Conservation (phyloP, 1,284 basidiomycete species). For the Microbotryum lychnidis-dioicae region DNA sequence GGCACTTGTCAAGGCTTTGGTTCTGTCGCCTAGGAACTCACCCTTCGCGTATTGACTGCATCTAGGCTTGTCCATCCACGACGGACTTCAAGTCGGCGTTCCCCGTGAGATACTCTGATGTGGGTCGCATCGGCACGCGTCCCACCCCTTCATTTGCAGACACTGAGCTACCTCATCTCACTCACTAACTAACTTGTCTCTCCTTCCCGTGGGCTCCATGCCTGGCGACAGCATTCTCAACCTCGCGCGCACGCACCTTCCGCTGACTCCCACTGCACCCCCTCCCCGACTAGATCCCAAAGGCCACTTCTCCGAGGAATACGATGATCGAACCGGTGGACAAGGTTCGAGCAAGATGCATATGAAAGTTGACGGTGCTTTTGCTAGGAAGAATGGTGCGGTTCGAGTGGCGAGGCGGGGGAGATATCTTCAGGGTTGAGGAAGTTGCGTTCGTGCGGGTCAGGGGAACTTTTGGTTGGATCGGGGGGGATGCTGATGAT, state of each 20-base stretch:
- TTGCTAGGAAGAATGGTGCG: conserved; percentile 55
- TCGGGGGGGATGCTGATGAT: neutral
- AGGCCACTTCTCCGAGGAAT: conserved; percentile 47
- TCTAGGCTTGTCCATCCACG: conserved; percentile 81
- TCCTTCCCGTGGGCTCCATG: conserved; percentile 78
- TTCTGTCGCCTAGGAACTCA: neutral
- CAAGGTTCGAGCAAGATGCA: conserved; percentile 80
- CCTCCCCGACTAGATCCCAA: conserved; percentile 69
- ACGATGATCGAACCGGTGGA: conserved; percentile 50
- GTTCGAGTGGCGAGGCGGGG: conserved; percentile 77
- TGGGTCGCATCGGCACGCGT: neutral
- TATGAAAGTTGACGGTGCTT: conserved; percentile 54
- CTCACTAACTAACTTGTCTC: conserved; percentile 49
- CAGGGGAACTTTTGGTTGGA: conserved; percentile 5
- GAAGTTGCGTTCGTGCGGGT: conserved; percentile 51
- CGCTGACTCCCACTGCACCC: conserved; percentile 61
- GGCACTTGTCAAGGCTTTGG: conserved; percentile 17
- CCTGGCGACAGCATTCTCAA: conserved; percentile 85
- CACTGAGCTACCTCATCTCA: too few relatives aligned
- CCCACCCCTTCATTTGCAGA: too few relatives aligned
- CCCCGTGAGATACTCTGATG: conserved; percentile 76
- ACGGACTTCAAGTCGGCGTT: conserved; percentile 74
- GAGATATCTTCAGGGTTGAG: conserved; percentile 70
- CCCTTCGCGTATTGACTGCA: neutral
- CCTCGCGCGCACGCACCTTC: conserved; percentile 74